Evolutionary conservation across 192 early-diverging fungal species (phyloP).

Genomic region (Coemansia sp.): DNA sequence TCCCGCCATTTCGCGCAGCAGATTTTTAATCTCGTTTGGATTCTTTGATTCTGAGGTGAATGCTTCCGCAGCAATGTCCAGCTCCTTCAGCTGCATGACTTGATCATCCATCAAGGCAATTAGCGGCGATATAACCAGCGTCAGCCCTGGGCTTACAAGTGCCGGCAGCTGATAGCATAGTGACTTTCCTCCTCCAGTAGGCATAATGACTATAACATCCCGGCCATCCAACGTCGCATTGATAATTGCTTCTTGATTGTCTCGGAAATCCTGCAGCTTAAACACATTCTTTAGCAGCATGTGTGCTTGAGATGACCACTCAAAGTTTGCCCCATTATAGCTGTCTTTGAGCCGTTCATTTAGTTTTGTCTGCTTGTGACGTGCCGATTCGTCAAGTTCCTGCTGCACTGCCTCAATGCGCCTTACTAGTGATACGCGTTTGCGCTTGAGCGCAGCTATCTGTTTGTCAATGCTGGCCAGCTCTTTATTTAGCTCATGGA

Average conservation of each 20-base stretch:
- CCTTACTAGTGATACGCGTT: constrained; percentile 9
- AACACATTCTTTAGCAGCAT: constrained; percentile 47
- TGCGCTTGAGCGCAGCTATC: constrained; percentile 25
- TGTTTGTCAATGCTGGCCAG: constrained; percentile 26
- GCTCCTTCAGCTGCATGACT: constrained; percentile 44
- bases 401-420: constrained; percentile 15
- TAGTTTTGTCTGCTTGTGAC: constrained; percentile 13
- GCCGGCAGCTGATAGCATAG: constrained; percentile 58
- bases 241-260: constrained; percentile 51
- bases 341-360: constrained; percentile 24
- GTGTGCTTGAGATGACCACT: constrained; percentile 54
- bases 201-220: constrained; percentile 55
- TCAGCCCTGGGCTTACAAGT: constrained; percentile 37
- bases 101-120: constrained; percentile 59
- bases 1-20: constrained; percentile 19
- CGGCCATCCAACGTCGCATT: constrained; percentile 57
- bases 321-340: constrained; percentile 49
- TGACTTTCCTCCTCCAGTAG: constrained; percentile 56
- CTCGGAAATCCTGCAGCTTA: constrained; percentile 47
- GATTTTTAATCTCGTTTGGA: constrained; percentile 29
- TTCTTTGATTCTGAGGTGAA: constrained; percentile 49
- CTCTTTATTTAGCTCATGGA: constrained; percentile 12
- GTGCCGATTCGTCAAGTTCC: constrained; percentile 22
- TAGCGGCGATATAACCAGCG: constrained; percentile 56
- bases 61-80: constrained; percentile 36